Percentiles rank a stretch among this genome's conserved stretches.
Evolutionary conservation across 1,139 yeast species (phyloP).

Genomic region (Oligophagozyma castellii): DNA sequence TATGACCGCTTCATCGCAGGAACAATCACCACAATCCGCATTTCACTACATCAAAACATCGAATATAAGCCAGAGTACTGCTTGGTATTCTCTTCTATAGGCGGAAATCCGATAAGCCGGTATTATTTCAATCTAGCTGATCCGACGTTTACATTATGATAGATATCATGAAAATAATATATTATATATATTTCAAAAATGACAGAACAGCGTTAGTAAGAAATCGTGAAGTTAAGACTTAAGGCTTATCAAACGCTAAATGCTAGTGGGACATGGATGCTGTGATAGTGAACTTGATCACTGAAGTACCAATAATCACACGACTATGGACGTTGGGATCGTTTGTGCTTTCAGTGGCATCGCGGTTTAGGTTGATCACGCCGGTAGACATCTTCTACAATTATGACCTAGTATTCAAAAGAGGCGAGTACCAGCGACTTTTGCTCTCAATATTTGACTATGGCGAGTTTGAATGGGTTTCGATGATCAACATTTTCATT

Average conservation of each 20-base stretch:
- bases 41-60: background rate
- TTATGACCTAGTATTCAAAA: conserved; percentile 21
- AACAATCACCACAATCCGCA: no score
- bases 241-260: background rate
- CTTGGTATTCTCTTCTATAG: no score
- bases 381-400: conserved; percentile 14
- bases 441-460: conserved; percentile 19
- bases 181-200: no score
- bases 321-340: conserved; percentile 20
- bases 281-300: conserved; percentile 14
- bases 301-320: conserved; percentile 20
- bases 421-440: conserved; percentile 19
- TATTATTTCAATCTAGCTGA: no score
- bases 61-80: background rate
- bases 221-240: no score
- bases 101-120: no score
- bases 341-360: conserved; percentile 14
- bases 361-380: conserved; percentile 14
- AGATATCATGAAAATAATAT: no score
- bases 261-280: conserved; percentile 14
- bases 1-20: no score
- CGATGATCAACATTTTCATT: conserved; percentile 14
- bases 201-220: no score
- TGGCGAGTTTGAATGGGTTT: conserved; percentile 15
- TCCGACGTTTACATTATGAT: no score